Evolutionary conservation across 2,329 filamentous ascomycete species (phyloP), one percentile per base, ranked within the genome.

Genomic region (Penicillium oxalicum): DNA sequence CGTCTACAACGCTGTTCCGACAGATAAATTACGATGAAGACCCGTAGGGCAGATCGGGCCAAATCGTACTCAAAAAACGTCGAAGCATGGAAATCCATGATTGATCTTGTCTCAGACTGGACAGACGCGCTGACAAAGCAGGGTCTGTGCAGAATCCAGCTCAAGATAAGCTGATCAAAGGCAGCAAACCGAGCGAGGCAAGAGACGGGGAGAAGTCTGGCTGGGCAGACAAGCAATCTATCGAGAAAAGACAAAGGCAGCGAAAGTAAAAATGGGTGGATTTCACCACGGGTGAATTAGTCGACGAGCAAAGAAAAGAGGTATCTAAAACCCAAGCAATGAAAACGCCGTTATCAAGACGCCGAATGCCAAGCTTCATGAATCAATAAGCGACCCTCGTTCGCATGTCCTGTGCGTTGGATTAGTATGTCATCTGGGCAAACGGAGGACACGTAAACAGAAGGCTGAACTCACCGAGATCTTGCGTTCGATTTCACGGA

Each of bases 401-500:
- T 49, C 77, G 71, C 73, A 80, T 80, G 64, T 80, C 77, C 75
- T 78, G 32, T 5, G 4, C 4, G 5, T 5, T 42, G 56, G 41
- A 53, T 61, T 55, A 59, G 54, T 49, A 44, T 41, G 3, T 4
- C 29, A 11, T 7, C 29, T 8, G 29, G 29, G 24, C 33, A 34
- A 13, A 25, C 9, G 40, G 29, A 11, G 24, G 37, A 5, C 13
- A 6, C 36, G 32, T 3, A 26, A 12, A 12, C 9, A 3, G 4
- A 8, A 2, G 35, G 25, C 25, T 2, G 37, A 37, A 70, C 75
- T 67, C 69, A 80, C 77, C 57, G 87, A 90, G 64, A 98, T 91
- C 74, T 96, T 96, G 63, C 93, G 84, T 77, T 98, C 94, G 63
- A 98, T 93, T 71, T 97, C 88, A 60, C 89, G 76, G 47, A 96